Base-by-base conservation (phyloP, 495 filamentous ascomycete species). In the Neurospora sublineolata region DNA sequence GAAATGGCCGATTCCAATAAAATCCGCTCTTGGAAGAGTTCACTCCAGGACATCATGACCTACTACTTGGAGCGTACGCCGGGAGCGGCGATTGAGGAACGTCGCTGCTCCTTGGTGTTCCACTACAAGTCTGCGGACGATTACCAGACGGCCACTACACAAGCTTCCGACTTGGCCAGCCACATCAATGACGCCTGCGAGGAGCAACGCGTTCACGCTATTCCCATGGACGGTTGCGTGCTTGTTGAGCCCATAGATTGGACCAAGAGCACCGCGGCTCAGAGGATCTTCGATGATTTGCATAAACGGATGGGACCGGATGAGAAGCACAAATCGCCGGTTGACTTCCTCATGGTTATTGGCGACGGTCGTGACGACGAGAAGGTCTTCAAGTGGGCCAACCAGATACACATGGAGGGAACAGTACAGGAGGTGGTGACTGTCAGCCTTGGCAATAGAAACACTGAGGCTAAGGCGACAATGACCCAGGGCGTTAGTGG, bases 181-280 rank as follows among this genome's bases (percentile, higher is more conserved):
- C 93, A 97, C 76, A 94, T 97, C 83, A 97, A 97, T 76, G 94
- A 96, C 79, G 91, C 92, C 0, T 97, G 92, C 76, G 87, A 91
- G 75, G 89, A 86, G 69, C 92, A 94, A 79, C 87, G 88, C 14
- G 91, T 97, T 18, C 92, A 93, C 76, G 94, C 94, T 8, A 86
- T 96, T 67, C 91, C 92, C n/a, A 81, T 92, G 52, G 89, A 93
- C 39, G 89, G 85, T 39, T 90, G 89, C 27, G 87, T 97, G 33
- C 82, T 93, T 11, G 92, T 97, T 33, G 93, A 97, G 80, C 89
- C 91, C 40, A 84, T 87, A 11, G 87, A 91, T 74, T 94, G 89
- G 83, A 94, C 89, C 76, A 97, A 97, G 82, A 88, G 87, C 27
- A 94, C 91, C 5, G 94, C 94, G 2, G 91, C 92, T 5, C 84